Base-by-base conservation (phyloP, 225 moss, liverwort and hornwort genomes). In the Ulota crispa region DNA sequence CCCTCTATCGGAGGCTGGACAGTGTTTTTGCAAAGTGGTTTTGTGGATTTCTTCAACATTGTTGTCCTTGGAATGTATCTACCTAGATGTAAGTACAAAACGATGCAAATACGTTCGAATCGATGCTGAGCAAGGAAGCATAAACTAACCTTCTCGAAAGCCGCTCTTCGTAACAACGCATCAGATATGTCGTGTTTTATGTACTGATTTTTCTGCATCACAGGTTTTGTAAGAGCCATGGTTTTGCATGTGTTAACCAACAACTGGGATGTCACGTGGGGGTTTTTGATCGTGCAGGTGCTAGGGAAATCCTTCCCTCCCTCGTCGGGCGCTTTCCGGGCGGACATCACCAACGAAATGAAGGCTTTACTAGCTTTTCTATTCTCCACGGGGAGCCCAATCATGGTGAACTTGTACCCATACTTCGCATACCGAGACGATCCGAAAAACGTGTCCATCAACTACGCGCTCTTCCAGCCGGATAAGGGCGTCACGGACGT, bases 291-390 rank as follows among this genome's bases (percentile, higher is more conserved):
- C 23, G 19, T 66, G 43, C 69, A 88, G 55, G 87, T 94, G 23
- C 53, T 96, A 4, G 64, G 31, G 1, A 80, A 71, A 9, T 96
- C 96, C 1, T 96, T 82, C 69, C 96, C 96, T 13, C 94, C 96
- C 0, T 89, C 92, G 1, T 81, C 82, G 14, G 94, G 93, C 0
- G 8, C 78, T 0, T 96, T 96, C 72, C 81, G 91, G 13, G 2
- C 77, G 4, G 93, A 94, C 72, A 85, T 93, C 31, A 32, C 89
- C 0, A 73, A 69, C 32, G 72, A 84, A 37, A 41, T 86, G 78
- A 86, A 85, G 43, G 78, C 86, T 1, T 52, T 88, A 1, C 57
- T 91, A 0, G 85, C 86, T 0, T 91, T 91, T 16, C 20, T 91
- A 31, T 65, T 88, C 0, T 64, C 78, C 4, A 86, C 88, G 0